These are phyloP conservation scores for Ceriops tagal DNA, from an alignment of 345 rosid genomes.

Conservation along the genomic window DNA sequence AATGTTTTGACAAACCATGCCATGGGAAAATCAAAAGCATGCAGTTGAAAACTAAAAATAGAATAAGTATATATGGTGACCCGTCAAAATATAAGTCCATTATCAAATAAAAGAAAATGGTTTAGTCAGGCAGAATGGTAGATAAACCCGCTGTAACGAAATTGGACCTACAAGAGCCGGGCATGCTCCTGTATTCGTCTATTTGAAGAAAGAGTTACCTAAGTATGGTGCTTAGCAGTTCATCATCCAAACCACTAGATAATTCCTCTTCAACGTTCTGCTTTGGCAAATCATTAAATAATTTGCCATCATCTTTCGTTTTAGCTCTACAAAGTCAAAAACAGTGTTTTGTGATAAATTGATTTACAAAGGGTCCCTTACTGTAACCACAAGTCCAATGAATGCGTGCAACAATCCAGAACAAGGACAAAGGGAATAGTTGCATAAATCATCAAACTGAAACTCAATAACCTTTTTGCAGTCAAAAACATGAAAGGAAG, in stretches of 20 bases:
- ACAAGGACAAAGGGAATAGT: not conserved
- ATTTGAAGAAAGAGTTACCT: constrained; percentile 29
- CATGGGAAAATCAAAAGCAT: too few relatives aligned
- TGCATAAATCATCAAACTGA: not conserved
- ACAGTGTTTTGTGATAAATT: not conserved
- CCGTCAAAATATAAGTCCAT: too few relatives aligned
- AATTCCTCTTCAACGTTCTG: constrained; percentile 14
- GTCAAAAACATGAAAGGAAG: constrained; percentile 6
- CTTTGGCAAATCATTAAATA: constrained; percentile 12
- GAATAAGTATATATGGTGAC: too few relatives aligned
- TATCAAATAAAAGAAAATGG: too few relatives aligned
- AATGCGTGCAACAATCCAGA: not conserved
- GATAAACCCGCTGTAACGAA: not conserved
- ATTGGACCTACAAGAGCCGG: not conserved
- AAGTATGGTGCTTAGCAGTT: constrained; percentile 38
- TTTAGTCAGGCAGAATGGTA: not conserved
- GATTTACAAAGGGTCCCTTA: not conserved
- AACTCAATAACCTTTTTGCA: not conserved
- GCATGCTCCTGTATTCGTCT: not conserved
- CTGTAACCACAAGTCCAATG: not conserved
- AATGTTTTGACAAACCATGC: too few relatives aligned
- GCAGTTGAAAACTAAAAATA: too few relatives aligned
- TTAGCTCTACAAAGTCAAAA: constrained; percentile 22
- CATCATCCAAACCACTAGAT: constrained; percentile 38
- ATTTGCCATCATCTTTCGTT: constrained; percentile 17